Evolutionary conservation across 352 stramenopile genomes (phyloP), one percentile per base, ranked within the genome.

Genomic region (Pythium apleroticum): DNA sequence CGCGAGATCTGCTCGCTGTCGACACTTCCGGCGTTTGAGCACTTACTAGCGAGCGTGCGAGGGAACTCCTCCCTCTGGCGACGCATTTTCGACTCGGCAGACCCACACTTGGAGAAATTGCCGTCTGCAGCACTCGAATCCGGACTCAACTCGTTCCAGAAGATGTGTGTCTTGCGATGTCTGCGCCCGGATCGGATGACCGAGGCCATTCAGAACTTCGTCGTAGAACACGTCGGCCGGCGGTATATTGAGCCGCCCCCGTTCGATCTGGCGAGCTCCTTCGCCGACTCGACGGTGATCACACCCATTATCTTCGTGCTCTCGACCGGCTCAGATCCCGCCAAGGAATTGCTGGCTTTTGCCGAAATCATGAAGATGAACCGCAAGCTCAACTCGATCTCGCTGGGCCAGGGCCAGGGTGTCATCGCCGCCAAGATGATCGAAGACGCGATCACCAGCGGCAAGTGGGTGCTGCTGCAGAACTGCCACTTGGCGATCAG

Each of bases 401-500:
- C 91, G 20, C 66, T 98, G 19, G 91, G 91, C 3, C 91, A 98
- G 61, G 91, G 91, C 11, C 91, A 98, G 58, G 91, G 91, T 12
- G 70, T 79, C 7, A 90, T 94, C 31, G 91, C 91, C 0, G 74
- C 91, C 52, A 86, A 91, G 65, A 90, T 97, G 68, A 96, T 97
- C 49, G 78, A 97, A 41, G 81, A 95, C 48, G 89, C 85, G 6
- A 78, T 86, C 25, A 89, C 90, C 49, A 94, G 79, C 30, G 91
- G 90, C 58, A 95, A 97, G 69, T 97, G 91, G 91, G 91, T 97
- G 25, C 64, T 97, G 17, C 70, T 97, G 17, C 91, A 97, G 61
- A 97, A 97, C 62, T 97, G 91, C 68, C 93, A 97, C 70, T 71
- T 97, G 22, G 91, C 91, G 6, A 97, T 97, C 67, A 94, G 81